These are phyloP conservation scores for Fusarium haematococcum DNA, from an alignment of 2,329 filamentous ascomycete genomes.

Conservation along the genomic window DNA sequence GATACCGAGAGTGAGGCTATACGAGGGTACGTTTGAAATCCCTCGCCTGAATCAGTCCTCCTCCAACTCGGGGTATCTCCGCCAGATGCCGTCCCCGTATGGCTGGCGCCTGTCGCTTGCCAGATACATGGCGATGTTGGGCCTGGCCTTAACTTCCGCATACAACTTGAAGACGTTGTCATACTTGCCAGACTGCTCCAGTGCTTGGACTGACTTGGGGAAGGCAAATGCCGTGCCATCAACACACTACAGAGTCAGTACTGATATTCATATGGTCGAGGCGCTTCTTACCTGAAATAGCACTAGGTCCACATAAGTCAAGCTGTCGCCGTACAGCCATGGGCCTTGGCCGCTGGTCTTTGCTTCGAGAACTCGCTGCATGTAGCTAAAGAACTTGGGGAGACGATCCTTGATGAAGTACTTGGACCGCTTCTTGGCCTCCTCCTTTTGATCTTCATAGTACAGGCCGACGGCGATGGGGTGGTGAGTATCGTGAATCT, in stretches of 20 bases:
- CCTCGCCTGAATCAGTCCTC: slow-evolving; percentile 41
- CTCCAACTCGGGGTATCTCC: slow-evolving; percentile 80
- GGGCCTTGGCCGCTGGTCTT: slow-evolving; percentile 68
- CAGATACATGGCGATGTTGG: slow-evolving; percentile 76
- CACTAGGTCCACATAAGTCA: slow-evolving; percentile 80
- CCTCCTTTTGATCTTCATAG: slow-evolving; percentile 82
- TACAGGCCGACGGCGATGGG: slow-evolving; percentile 70
- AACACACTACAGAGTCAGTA: slow-evolving; percentile 53
- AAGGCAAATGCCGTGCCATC: slow-evolving; percentile 75
- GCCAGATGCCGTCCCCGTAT: slow-evolving; percentile 76
- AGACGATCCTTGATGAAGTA: slow-evolving; percentile 72
- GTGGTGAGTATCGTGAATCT: slow-evolving; percentile 82
- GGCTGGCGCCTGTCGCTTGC: slow-evolving; percentile 70
- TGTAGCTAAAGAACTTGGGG: slow-evolving; percentile 79
- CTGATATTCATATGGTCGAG: neutral
- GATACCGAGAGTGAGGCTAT: neutral
- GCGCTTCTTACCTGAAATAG: slow-evolving; percentile 71
- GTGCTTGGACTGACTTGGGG: slow-evolving; percentile 70
- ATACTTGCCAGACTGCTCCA: slow-evolving; percentile 68
- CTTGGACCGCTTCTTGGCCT: slow-evolving; percentile 67
- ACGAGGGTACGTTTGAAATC: neutral
- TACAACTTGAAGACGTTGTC: slow-evolving; percentile 73
- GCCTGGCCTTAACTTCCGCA: slow-evolving; percentile 70
- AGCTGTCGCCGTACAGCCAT: slow-evolving; percentile 72
- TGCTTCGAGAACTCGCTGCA: slow-evolving; percentile 71